Evolutionary conservation across 345 rosid genomes (phyloP).

Genomic region (Eucalyptus cloeziana): DNA sequence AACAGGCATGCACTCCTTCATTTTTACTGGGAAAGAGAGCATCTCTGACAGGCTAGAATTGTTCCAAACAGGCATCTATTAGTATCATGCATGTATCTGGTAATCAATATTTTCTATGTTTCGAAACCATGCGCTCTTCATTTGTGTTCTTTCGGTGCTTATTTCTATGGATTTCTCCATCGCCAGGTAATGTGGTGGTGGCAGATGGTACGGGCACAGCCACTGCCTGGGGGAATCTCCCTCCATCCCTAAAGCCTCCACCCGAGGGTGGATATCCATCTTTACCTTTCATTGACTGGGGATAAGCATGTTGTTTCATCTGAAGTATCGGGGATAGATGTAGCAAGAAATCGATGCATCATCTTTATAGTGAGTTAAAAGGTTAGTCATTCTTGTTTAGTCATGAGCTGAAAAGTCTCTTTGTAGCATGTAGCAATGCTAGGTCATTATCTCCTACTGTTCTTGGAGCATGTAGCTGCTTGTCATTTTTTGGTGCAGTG

Average conservation of each 20-base stretch:
- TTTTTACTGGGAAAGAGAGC: neutral
- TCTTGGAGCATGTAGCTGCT: neutral
- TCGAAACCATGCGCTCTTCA: neutral
- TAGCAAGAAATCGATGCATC: neutral
- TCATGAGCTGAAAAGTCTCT: neutral
- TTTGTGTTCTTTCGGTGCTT: neutral
- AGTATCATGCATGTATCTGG: neutral
- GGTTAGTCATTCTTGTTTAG: neutral
- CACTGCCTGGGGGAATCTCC: slow-evolving; percentile 61
- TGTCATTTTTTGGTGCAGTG: neutral
- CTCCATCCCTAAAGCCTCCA: slow-evolving; percentile 83
- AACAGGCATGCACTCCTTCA: neutral
- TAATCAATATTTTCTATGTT: neutral
- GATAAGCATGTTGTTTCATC: slow-evolving; percentile 14
- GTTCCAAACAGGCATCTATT: neutral
- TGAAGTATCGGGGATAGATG: neutral
- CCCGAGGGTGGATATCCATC: slow-evolving; percentile 64
- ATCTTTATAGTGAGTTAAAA: neutral
- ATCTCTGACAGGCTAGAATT: neutral
- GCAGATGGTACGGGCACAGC: slow-evolving; percentile 21
- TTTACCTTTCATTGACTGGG: slow-evolving; percentile 72
- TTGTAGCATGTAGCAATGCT: neutral
- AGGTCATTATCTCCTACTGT: neutral
- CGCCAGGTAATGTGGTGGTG: slow-evolving; percentile 22
- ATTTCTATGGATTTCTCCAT: neutral